A percentile compares a stretch with the other conserved stretches of the same genome.
Evolutionary conservation across 2,329 filamentous ascomycete species (phyloP).

Genomic region (Parafenestella ontariensis): DNA sequence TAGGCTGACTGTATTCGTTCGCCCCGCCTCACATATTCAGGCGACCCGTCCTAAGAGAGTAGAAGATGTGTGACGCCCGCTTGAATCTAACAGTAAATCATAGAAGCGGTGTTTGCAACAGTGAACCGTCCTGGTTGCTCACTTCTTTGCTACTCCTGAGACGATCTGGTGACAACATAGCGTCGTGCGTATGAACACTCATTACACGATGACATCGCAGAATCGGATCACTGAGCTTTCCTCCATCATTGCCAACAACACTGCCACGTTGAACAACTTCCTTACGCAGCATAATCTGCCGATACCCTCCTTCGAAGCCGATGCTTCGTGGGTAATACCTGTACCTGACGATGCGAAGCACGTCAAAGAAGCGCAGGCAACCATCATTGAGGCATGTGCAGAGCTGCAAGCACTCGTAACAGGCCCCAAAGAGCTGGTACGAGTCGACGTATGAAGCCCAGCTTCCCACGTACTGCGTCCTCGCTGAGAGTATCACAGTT

Average conservation of each 20-base stretch:
- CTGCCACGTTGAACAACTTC: background rate
- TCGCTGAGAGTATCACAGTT: conserved; percentile 6
- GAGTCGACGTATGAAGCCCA: conserved; percentile 2
- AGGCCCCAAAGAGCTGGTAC: conserved; percentile 10
- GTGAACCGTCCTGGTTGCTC: no score
- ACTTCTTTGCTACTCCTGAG: no score
- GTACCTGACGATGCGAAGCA: conserved; percentile 13
- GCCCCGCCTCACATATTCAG: no score
- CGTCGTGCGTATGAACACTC: no score
- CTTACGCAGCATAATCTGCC: background rate
- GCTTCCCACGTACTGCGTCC: background rate
- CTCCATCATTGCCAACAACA: background rate
- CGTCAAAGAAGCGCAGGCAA: conserved; percentile 6
- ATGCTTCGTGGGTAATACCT: conserved; percentile 3
- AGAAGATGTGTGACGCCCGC: no score
- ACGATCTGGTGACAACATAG: no score
- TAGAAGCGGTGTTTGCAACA: no score
- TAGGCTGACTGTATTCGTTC: no score
- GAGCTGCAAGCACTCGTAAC: conserved; percentile 15
- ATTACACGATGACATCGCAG: no score
- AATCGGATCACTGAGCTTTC: no score
- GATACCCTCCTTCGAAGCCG: conserved; percentile 11
- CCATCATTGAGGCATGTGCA: conserved; percentile 11
- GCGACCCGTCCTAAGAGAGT: no score
- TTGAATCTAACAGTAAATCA: no score